Conservation (phyloP, 305 asterid genomes). For the Fraxinus albicans region DNA sequence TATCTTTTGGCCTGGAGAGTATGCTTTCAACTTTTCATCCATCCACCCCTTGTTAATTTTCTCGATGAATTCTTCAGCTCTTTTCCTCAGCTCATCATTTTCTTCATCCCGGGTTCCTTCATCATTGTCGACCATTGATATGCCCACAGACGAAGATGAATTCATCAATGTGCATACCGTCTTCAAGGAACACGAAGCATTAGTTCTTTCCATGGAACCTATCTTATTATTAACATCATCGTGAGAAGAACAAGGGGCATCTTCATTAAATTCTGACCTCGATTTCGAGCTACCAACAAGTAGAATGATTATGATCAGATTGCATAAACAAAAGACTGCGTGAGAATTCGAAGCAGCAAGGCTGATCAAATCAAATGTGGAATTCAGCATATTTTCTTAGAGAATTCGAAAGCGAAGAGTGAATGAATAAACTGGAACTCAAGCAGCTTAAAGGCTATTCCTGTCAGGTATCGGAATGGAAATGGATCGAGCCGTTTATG, state of each 20-base stretch:
- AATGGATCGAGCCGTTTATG: constrained; percentile 17
- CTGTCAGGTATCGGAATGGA: neutral
- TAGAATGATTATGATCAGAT: constrained; percentile 58
- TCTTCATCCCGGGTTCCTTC: constrained; percentile 22
- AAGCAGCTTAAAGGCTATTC: neutral
- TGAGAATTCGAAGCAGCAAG: constrained; percentile 55
- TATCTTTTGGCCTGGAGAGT: constrained; percentile 7
- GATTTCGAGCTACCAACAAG: constrained; percentile 43
- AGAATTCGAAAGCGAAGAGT: neutral
- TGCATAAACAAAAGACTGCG: constrained; percentile 63
- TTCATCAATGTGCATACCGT: neutral
- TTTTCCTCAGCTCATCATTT: constrained; percentile 49
- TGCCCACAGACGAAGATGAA: neutral
- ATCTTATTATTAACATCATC: neutral
- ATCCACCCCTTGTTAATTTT: constrained; percentile 61
- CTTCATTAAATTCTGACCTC: constrained; percentile 18
- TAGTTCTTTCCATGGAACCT: neutral
- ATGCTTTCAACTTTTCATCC: constrained; percentile 48
- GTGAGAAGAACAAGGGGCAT: neutral
- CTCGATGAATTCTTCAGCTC: constrained; percentile 73
- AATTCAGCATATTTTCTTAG: constrained; percentile 35
- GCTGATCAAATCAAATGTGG: constrained; percentile 43
- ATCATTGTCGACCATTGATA: constrained; percentile 4
- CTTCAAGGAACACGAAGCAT: neutral
- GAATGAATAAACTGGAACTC: neutral